Base-by-base conservation (phyloP, 257 asterid species). In the Ajuga chamaepitys region DNA sequence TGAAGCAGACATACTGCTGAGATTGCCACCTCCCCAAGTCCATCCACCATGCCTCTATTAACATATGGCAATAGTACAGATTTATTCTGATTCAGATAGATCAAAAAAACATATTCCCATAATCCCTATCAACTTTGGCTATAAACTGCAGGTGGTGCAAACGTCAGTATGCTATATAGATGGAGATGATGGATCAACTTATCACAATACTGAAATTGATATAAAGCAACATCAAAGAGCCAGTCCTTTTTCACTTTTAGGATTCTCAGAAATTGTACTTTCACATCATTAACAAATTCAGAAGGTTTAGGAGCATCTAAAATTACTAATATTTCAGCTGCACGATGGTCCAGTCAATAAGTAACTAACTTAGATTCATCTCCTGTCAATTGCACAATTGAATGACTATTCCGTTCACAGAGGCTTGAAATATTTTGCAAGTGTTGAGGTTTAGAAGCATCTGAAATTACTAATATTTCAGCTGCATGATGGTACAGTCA, bases 1-100 rank as follows among this genome's bases (percentile, higher is more conserved):
- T 21, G 99, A 94, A 51, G 99, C 97, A 66, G 99, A 94, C 99
- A 94, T 94, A 71, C 99, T 90, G 85, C 99, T 94, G 73, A 94
- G 91, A 74, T 90, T 94, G 64, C 97, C 97, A 55, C 99, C 99
- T 62, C 94, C 94, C 99, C 99, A 94, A 22, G 92, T 82, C 96
- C 95, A 86, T 60, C 97, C 99, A 64, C 99, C 97, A 75, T 86
- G 89, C 77, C 99, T 87, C 99, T 94, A 82, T 48, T 62, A 52
- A 64, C 64, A 17, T 41, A 64, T 58, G 25, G 45, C 32, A 64
- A 60, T 17, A 57, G 67, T 66, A 41, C 2, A 58, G 71, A 57
- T 26, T 45, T 9, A 67, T 7, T 20, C 32, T 55, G 13, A 64
- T 16, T 25, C 52, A 63, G 55, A 67, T 21, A 47, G 58, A 70